Evolutionary conservation across 202 grass and related monocot genomes (phyloP), one percentile per base, ranked within the genome.

Genomic region (Miscanthus sacchariflorus): DNA sequence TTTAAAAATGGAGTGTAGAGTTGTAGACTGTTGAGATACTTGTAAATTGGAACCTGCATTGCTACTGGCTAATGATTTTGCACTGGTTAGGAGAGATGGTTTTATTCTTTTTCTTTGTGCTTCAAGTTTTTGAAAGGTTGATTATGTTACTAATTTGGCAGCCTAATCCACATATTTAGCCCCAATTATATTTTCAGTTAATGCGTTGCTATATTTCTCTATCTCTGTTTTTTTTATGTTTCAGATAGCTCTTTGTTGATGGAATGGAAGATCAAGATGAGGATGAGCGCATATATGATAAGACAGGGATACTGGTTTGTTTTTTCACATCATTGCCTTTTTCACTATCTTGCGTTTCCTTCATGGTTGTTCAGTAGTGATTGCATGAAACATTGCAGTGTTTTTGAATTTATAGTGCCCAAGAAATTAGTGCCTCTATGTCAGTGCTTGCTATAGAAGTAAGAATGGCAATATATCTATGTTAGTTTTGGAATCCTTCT

Each of bases 321-420:
- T 68, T 68, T 33, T 68, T 33, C 11, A 68, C 65, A 68, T 68
- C 65, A 27, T 69, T 69, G 30, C 68, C 33, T 68, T 70, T 38
- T 70, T 70, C 68, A 38, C 68, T 19, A 70, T 38, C 6, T 70
- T n/a, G n/a, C n/a, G n/a, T n/a, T 69, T 69, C 67, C 58, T 69
- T 69, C 14, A 36, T 69, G 28, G 30, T 36, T 69, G 14, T 18
- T 69, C 67, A 69, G 6, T 36, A 36, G 30, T 36, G 67, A 36
- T 69, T 69, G 67, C 30, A 36, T 69, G 67, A 69, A 36, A 36
- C 67, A 69, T 28, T 23, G 24, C 12, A 30, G 11, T 67, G 24
- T 12, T 67, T 67, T 28, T 35, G 33, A 35, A 35, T 35, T 35
- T 35, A 35, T 35, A 35, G 33, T 35, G 33, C 33, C 33, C 33